Evolutionary conservation across 2,329 filamentous ascomycete genomes (phyloP).

Genomic region (Aurifilum marmelostoma): DNA sequence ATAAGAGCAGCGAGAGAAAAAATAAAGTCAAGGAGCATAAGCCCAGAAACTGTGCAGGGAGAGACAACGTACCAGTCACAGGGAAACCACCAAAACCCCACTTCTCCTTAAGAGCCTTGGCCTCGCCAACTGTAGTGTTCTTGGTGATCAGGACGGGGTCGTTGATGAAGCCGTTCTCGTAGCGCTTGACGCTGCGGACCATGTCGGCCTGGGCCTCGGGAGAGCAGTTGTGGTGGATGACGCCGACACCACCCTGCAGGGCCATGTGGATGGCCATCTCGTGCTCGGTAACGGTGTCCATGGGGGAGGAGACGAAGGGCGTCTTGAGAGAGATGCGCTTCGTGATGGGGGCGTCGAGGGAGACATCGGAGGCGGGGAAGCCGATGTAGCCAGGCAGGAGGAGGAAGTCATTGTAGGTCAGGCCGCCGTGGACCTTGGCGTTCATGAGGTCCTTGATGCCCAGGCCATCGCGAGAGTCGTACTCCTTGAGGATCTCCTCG

Average conservation of each 20-base stretch:
- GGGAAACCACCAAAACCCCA: conserved; percentile 99
- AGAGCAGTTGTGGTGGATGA: conserved; percentile 99
- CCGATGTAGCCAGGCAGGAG: conserved; percentile 97
- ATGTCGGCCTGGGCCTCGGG: conserved; percentile 96
- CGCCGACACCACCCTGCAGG: conserved; percentile 83
- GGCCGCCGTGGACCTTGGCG: conserved; percentile 86
- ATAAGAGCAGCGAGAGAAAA: conserved; percentile 46
- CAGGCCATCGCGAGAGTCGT: conserved; percentile 81
- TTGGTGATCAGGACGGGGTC: conserved; percentile 92
- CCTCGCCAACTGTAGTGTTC: conserved; percentile 86
- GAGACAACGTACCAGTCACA: conserved; percentile 81
- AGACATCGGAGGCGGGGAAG: conserved; percentile 88
- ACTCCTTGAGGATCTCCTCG: conserved; percentile 80
- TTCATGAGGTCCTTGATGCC: conserved; percentile 85
- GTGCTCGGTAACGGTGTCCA: conserved; percentile 99
- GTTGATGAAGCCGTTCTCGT: conserved; percentile 98
- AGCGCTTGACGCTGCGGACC: conserved; percentile 98
- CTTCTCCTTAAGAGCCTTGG: conserved; percentile 90
- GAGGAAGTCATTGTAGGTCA: conserved; percentile 99
- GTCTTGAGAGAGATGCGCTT: conserved; percentile 96
- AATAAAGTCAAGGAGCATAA: no score
- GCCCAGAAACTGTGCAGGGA: no score
- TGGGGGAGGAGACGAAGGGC: conserved; percentile 94
- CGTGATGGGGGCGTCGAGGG: conserved; percentile 87
- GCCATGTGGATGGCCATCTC: conserved; percentile 99